Evolutionary conservation across 2,329 filamentous ascomycete genomes (phyloP), one percentile per base, ranked within the genome.

Genomic region (Fusarium hostae): DNA sequence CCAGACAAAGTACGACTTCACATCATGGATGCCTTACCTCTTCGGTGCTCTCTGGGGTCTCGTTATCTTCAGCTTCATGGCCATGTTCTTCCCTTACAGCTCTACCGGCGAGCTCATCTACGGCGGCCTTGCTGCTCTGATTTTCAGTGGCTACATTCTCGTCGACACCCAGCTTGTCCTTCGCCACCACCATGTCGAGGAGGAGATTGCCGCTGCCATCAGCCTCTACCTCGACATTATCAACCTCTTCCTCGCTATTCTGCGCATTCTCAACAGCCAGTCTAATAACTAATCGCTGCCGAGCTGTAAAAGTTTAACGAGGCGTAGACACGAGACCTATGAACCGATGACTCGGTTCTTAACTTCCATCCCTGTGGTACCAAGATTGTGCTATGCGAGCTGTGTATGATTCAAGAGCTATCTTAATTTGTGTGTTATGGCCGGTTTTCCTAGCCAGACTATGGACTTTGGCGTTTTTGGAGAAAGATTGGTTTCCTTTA

Each of bases 1-100:
- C 88, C 96, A 99, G 86, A 93, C 93, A 72, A 97, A 97, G 82
- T 99, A 99, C 80, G 96, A 99, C 85, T 99, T 99, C 81, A 98
- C 95, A 3, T 92, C 90, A 72, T 99, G 96, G 95, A 93, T 95
- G 86, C 95, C 96, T 22, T 98, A 98, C 80, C 89, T 98, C 6
- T 97, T 97, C 78, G 95, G 95, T 64, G 91, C 87, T 1, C 88
- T 99, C 22, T 98, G 96, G 96, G 91, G 93, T 10, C 84, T 98
- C 65, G 87, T 99, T 70, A 86, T 99, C 43, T 98, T 98, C 79
- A 93, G 96, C 55, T 96, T 99, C 86, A 94, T 98, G 88, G 87
- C 91, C 72, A 88, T 90, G 73, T 98, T 98, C 87, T 91, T 99
- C 84, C 95, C 94, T 6, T 89, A 92, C 81, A 93, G 86, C 81